Evolutionary conservation across 176 grass and related monocot genomes (phyloP).

Genomic region (Bonia amplexicaulis): DNA sequence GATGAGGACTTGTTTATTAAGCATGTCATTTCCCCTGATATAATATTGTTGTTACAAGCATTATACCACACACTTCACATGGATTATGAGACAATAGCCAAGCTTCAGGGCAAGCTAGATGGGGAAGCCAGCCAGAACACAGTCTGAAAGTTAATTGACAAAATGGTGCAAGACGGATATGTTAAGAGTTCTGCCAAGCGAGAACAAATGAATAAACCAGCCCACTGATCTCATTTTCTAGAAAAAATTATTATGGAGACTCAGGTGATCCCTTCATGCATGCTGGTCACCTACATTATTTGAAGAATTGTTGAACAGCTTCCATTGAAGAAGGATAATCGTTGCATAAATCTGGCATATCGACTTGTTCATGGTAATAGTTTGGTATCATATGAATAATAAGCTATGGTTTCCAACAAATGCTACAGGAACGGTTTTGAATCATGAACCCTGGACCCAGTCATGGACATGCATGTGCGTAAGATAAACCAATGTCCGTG

Average conservation of each 20-base stretch:
- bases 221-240: not conserved
- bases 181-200: slow-evolving; percentile 69
- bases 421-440: too few relatives aligned
- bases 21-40: slow-evolving; percentile 6
- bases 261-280: slow-evolving; percentile 7
- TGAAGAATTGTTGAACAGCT: not conserved
- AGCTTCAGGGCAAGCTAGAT: slow-evolving; percentile 83
- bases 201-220: not conserved
- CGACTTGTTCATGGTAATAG: not conserved
- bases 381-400: not conserved
- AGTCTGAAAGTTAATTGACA: slow-evolving; percentile 80
- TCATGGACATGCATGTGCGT: too few relatives aligned
- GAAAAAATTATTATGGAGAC: not conserved
- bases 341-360: not conserved
- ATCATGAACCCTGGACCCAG: too few relatives aligned
- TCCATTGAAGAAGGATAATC: not conserved
- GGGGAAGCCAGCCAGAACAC: slow-evolving; percentile 76
- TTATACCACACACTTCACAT: slow-evolving; percentile 81
- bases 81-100: slow-evolving; percentile 82
- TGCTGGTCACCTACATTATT: not conserved
- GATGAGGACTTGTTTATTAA: not conserved
- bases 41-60: slow-evolving; percentile 48
- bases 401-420: not conserved
- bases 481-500: too few relatives aligned
- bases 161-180: slow-evolving; percentile 92